Conservation (phyloP, 2,329 filamentous ascomycete species). For the Aspergillus sp. region DNA sequence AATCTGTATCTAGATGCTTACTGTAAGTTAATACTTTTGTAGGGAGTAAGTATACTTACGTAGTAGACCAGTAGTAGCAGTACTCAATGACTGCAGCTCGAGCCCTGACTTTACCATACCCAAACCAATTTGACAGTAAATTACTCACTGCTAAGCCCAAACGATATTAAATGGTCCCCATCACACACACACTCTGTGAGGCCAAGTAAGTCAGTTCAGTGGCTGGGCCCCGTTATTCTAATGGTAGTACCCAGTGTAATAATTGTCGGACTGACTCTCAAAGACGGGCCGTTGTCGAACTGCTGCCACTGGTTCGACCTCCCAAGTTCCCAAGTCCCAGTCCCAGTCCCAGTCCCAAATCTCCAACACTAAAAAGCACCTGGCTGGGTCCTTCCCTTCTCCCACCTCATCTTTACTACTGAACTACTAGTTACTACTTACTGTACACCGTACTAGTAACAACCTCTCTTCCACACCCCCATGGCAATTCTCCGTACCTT, state of each 20-base stretch:
- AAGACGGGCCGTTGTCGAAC: slow-evolving; percentile 13
- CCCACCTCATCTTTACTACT: background rate
- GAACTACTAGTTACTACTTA: background rate
- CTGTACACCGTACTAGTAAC: background rate
- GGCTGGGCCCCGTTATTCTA: background rate
- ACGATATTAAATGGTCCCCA: background rate
- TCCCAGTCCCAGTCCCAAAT: slow-evolving; percentile 13
- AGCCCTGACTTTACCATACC: background rate
- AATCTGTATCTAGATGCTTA: too few species aligned
- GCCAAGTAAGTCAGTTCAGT: background rate
- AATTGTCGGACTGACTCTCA: background rate
- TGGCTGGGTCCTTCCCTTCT: slow-evolving; percentile 1
- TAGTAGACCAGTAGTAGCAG: too few species aligned
- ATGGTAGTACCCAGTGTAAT: background rate
- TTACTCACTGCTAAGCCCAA: background rate
- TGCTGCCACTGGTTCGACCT: slow-evolving; percentile 20
- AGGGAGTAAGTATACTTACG: too few species aligned
- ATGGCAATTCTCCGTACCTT: background rate
- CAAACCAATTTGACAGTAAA: background rate
- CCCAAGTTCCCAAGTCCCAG: slow-evolving; percentile 14
- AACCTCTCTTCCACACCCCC: background rate
- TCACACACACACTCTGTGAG: background rate
- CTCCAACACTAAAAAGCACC: slow-evolving; percentile 4
- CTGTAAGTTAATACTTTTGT: too few species aligned
- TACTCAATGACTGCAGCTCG: too few species aligned